Evolutionary conservation across 805 yeast species (phyloP).

Genomic region (Tetrapisispora pingtungensis): DNA sequence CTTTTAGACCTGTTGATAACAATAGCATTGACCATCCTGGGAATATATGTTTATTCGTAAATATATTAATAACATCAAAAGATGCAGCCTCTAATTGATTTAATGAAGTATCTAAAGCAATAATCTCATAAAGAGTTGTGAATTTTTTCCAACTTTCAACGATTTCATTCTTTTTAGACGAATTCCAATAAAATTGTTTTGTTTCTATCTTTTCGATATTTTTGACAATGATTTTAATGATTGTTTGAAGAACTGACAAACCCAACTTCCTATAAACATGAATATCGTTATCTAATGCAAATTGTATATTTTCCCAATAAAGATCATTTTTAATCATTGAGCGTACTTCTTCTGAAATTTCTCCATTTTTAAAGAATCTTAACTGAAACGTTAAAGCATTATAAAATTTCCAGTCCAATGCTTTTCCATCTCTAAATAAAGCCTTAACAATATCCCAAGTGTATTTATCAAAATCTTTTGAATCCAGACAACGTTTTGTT

Average conservation of each 20-base stretch:
- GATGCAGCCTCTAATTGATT: conserved; percentile 78
- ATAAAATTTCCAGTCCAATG: conserved; percentile 26
- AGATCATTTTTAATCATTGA: conserved; percentile 13
- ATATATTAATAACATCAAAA: conserved; percentile 46
- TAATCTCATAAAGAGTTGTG: conserved; percentile 65
- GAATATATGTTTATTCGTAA: conserved; percentile 45
- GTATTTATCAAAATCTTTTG: conserved; percentile 18
- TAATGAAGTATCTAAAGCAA: conserved; percentile 75
- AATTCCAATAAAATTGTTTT: conserved; percentile 10
- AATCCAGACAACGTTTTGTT: conserved; percentile 9
- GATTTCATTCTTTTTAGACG: conserved; percentile 27
- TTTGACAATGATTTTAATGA: conserved; percentile 40
- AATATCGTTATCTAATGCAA: conserved; percentile 41
- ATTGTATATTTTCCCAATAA: conserved; percentile 52
- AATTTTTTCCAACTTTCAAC: conserved; percentile 56
- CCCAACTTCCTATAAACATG: conserved; percentile 66
- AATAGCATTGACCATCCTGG: conserved; percentile 65
- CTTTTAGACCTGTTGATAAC: conserved; percentile 65
- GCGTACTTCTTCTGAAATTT: conserved; percentile 4
- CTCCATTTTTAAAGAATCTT: conserved; percentile 35
- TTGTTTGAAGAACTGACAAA: conserved; percentile 51
- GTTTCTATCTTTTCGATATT: conserved; percentile 6
- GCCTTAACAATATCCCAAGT: conserved; percentile 40
- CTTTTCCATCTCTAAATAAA: conserved; percentile 25
- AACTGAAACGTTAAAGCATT: conserved; percentile 48